These are phyloP conservation scores for Eucalyptus cladocalyx DNA, from an alignment of 345 rosid genomes.

Conservation along the genomic window DNA sequence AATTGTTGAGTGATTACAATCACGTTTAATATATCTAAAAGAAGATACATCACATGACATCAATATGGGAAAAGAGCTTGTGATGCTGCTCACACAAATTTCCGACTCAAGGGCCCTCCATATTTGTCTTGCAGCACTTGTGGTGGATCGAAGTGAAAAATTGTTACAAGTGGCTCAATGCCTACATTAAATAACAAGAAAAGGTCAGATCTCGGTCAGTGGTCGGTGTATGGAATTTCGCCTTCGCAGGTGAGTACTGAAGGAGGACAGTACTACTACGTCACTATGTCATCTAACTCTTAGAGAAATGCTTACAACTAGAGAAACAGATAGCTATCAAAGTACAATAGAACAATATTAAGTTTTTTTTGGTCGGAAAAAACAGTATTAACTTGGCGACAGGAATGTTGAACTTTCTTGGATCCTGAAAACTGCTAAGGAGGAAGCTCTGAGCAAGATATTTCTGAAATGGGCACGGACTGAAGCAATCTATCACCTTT, in stretches of 20 bases:
- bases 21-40: not conserved
- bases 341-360: not conserved
- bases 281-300: not conserved
- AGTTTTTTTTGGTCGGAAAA: not conserved
- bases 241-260: not conserved
- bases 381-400: not conserved
- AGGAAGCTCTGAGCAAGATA: not conserved
- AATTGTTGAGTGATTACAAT: not conserved
- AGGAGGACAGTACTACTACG: not conserved
- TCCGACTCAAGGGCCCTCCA: not conserved
- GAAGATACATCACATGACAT: not conserved
- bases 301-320: not conserved
- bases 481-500: not conserved
- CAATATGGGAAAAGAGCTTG: not conserved
- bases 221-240: not conserved
- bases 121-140: not conserved
- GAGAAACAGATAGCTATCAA: not conserved
- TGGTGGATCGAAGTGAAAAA: conserved; percentile 2
- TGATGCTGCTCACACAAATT: not conserved
- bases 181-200: not conserved
- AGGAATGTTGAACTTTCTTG: not conserved
- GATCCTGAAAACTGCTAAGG: not conserved
- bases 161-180: not conserved
- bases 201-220: not conserved
- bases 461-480: not conserved